Conservation (phyloP, 306 rosid genomes). For the Cicer pinnatifidum region DNA sequence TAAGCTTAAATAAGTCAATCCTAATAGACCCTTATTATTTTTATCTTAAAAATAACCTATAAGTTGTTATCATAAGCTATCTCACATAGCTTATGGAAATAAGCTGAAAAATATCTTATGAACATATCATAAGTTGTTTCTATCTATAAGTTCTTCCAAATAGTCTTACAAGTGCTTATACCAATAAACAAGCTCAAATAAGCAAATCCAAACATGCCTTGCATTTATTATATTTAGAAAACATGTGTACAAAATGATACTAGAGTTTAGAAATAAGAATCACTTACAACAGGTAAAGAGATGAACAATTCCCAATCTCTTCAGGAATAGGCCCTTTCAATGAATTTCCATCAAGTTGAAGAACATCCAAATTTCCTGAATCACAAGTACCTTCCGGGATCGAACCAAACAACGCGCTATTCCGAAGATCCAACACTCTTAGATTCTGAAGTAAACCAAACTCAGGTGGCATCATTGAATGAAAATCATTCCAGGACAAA, state of each 20-base stretch:
- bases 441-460: slow-evolving; percentile 69
- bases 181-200: too few species aligned
- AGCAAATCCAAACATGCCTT: too few species aligned
- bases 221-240: not conserved
- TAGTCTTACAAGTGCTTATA: too few species aligned
- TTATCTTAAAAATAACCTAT: too few species aligned
- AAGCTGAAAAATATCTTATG: too few species aligned
- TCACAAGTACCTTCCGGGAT: slow-evolving; percentile 75
- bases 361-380: slow-evolving; percentile 74
- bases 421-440: slow-evolving; percentile 70
- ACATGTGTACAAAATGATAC: not conserved
- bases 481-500: slow-evolving; percentile 85
- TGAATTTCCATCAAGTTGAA: slow-evolving; percentile 85
- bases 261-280: slow-evolving; percentile 37
- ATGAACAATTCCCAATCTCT: slow-evolving; percentile 84
- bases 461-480: slow-evolving; percentile 69
- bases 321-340: slow-evolving; percentile 70
- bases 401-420: slow-evolving; percentile 62
- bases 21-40: too few species aligned
- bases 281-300: slow-evolving; percentile 87
- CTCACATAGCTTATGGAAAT: too few species aligned
- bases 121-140: too few species aligned
- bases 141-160: too few species aligned
- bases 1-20: too few species aligned
- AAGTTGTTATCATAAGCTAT: too few species aligned